Percentiles rank a stretch among this genome's conserved stretches.
Evolutionary conservation across 768 basidiomycete genomes (phyloP).

Genomic region (Termitomyces heimii): DNA sequence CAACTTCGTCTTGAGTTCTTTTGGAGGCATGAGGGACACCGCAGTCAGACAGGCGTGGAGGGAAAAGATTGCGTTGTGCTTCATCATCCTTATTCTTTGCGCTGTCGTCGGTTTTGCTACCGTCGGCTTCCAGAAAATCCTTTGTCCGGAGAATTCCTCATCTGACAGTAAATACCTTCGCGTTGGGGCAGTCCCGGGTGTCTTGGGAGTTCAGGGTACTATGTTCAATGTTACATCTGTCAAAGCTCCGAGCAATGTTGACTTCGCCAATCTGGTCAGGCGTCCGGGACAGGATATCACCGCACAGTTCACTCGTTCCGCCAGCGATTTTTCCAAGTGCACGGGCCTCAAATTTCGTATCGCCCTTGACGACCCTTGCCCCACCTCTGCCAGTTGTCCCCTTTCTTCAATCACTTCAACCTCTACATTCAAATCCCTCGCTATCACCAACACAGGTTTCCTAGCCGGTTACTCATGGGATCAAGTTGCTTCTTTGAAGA

Average conservation of each 20-base stretch:
- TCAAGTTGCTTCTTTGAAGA: slow-evolving; percentile 64
- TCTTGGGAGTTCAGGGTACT: slow-evolving; percentile 71
- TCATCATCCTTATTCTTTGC: slow-evolving; percentile 78
- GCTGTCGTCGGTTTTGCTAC: slow-evolving; percentile 84
- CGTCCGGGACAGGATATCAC: slow-evolving; percentile 86
- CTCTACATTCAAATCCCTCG: slow-evolving; percentile 53
- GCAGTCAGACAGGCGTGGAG: slow-evolving; percentile 88
- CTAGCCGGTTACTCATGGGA: slow-evolving; percentile 89
- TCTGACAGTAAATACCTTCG: slow-evolving; percentile 41
- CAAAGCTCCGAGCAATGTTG: slow-evolving; percentile 42
- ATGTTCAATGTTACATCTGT: slow-evolving; percentile 68
- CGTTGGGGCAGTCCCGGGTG: slow-evolving; percentile 52
- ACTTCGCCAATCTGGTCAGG: slow-evolving; percentile 52
- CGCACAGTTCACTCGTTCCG: slow-evolving; percentile 69
- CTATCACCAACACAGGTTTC: slow-evolving; percentile 58
- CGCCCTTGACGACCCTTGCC: slow-evolving; percentile 75
- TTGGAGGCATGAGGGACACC: slow-evolving; percentile 80
- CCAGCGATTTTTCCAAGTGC: slow-evolving; percentile 63
- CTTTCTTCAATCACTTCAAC: slow-evolving; percentile 53
- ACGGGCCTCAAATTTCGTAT: slow-evolving; percentile 52
- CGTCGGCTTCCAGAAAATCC: slow-evolving; percentile 87
- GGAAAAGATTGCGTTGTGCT: slow-evolving; percentile 92
- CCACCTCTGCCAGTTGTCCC: slow-evolving; percentile 52
- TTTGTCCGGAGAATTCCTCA: slow-evolving; percentile 65
- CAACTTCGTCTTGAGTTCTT: slow-evolving; percentile 57